Conservation (phyloP, 225 moss, liverwort and hornwort species). For the Thuidium tamariscinum region DNA sequence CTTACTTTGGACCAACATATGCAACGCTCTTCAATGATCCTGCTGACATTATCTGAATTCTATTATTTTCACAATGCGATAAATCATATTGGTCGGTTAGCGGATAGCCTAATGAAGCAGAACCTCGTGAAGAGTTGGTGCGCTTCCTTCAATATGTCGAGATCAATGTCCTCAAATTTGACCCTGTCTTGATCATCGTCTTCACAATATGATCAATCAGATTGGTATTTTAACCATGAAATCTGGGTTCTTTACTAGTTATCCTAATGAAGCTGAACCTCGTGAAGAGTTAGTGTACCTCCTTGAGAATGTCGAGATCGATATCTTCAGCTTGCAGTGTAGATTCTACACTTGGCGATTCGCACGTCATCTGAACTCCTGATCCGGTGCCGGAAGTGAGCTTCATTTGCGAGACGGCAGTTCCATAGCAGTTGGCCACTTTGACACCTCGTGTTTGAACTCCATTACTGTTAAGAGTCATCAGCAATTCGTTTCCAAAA, state of each 20-base stretch:
- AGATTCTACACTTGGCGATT: conserved; percentile 61
- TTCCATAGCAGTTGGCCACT: conserved; percentile 46
- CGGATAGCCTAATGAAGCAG: neutral
- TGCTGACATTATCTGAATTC: neutral
- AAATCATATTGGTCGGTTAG: neutral
- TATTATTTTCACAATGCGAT: neutral
- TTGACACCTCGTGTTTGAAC: conserved; percentile 89
- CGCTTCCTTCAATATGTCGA: conserved; percentile 66
- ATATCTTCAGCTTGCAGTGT: conserved; percentile 43
- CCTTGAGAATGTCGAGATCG: conserved; percentile 66
- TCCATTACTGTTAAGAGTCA: conserved; percentile 59
- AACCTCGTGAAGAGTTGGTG: neutral
- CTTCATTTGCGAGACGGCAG: conserved; percentile 65
- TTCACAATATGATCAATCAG: neutral
- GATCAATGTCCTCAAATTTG: conserved; percentile 39
- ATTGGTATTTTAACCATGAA: neutral
- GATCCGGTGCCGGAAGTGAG: conserved; percentile 46
- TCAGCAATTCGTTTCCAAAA: conserved; percentile 58
- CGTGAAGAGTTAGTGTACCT: conserved; percentile 25
- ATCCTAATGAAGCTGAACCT: neutral
- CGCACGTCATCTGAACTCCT: conserved; percentile 69
- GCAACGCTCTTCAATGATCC: neutral
- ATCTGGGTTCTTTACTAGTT: neutral
- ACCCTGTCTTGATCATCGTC: neutral
- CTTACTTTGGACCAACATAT: neutral